Base-by-base conservation (phyloP, 2,329 filamentous ascomycete genomes). In the Paecilomyces sp. region DNA sequence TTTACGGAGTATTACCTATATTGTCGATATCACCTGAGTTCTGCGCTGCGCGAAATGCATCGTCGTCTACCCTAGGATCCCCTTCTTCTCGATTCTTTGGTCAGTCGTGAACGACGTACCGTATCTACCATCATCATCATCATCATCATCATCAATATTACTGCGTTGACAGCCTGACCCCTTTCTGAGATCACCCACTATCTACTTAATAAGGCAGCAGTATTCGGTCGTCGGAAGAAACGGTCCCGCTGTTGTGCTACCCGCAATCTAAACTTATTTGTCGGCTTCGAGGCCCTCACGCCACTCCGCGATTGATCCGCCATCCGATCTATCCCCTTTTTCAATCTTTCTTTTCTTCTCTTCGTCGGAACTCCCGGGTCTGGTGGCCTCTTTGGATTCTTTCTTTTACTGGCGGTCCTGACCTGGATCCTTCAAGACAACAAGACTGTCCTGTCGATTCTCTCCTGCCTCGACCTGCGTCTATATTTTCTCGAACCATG, bases 401-500 rank as follows among this genome's bases (percentile, higher is more conserved):
- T 53, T 18, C 18, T 53, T 13, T 28, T 53, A 53, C 22, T 3
- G n/a, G 24, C 24, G 24, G 22, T 22, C 24, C 28, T 53, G 18
- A 13, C 5, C n/a, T 6, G 22, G 51, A 30, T 28, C 22, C 11
- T 28, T 13, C 13, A 30, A 28, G 51, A 15, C 51, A 25, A 15
- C 51, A 28, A 53, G n/a, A n/a, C 6, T 22, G n/a, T 3, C 6
- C n/a, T n/a, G 13, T 41, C 36, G 5, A 9, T 7, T 22, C 18
- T 47, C 4, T 18, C 6, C 8, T n/a, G 36, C 36, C 3, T 47
- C 41, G 41, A 47, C 18, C 9, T n/a, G 6, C 41, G 41, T 9
- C n/a, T 6, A 47, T 47, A 47, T 25, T 53, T 53, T 3, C 52
- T 54, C 15, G 64, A 63, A 81, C 67, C 63, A 96, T 96, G 90